Evolutionary conservation across 2,329 filamentous ascomycete genomes (phyloP).

Genomic region (Rosellinia necatrix): DNA sequence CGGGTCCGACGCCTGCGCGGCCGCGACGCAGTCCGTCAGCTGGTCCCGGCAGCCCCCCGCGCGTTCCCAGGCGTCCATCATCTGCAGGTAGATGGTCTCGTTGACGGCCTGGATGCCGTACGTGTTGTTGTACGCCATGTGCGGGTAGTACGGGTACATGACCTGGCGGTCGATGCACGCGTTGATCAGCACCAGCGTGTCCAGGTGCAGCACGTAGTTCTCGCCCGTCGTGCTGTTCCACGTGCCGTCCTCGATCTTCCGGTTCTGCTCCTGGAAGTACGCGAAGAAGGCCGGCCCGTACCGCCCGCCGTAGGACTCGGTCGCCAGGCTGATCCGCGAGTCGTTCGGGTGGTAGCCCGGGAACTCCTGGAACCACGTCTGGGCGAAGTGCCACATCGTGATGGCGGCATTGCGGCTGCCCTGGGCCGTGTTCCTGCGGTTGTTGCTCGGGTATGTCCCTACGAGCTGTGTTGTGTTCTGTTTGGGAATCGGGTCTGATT

Average conservation of each 20-base stretch:
- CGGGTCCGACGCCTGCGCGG: constrained; percentile 54
- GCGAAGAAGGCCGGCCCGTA: constrained; percentile 41
- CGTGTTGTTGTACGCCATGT: constrained; percentile 51
- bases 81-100: constrained; percentile 37
- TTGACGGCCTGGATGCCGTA: constrained; percentile 38
- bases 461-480: constrained; percentile 45
- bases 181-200: constrained; percentile 60
- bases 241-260: constrained; percentile 40
- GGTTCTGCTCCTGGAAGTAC: constrained; percentile 41
- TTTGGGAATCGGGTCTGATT: constrained; percentile 45
- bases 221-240: constrained; percentile 36
- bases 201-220: constrained; percentile 38
- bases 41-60: constrained; percentile 56
- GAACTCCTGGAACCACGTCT: constrained; percentile 59
- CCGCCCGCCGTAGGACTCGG: constrained; percentile 43
- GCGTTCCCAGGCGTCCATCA: constrained; percentile 40
- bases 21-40: constrained; percentile 54
- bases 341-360: constrained; percentile 62
- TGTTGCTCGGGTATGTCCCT: constrained; percentile 62
- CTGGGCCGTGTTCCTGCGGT: constrained; percentile 50
- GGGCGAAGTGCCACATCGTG: constrained; percentile 65
- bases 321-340: constrained; percentile 52
- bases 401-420: constrained; percentile 55
- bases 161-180: constrained; percentile 56
- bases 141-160: constrained; percentile 50